Base-by-base conservation (phyloP, 192 early-diverging fungal species). In the Entomortierella lignicola region DNA sequence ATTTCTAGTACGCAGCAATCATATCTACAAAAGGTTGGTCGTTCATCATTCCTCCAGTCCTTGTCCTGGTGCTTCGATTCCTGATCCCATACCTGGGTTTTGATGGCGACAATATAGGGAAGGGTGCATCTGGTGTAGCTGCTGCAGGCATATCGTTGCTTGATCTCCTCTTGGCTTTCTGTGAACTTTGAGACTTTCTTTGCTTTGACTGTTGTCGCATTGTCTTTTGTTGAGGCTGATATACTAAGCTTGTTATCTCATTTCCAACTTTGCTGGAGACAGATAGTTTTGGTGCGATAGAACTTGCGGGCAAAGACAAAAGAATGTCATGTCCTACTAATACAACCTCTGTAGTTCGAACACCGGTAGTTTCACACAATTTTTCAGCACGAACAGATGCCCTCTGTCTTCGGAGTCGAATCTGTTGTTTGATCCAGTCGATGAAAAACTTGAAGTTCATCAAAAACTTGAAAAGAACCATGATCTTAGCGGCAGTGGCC, bases 371-470 rank as follows among this genome's bases (percentile, higher is more conserved):
- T 6, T 51, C 41, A 17, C 13, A 20, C 34, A 37, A 7, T 8
- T 4, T 44, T 20, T 12, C 18, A 34, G 29, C 15, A 15, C 5
- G 20, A 12, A 15, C 15, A 32, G 17, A 32, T 15, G 12, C 20
- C 18, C 26, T 29, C 39, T 37, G 20, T 41, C 42, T 13, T 30
- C 42, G 20, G 27, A 74, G 63, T 11, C 63, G 44, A 29, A 37
- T 74, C 20, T 74, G 72, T 29, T 74, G 72, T 20, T 43, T 60
- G 50, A 74, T 54, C 72, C 63, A 74, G 18, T 66, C 72, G 13
- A 53, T 26, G 0, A 74, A 34, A 51, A 74, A 74, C 57, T 66
- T 66, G 39, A 60, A 31, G 39, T 74, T 51, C 63, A 74, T 60
- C 27, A 30, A 13, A 21, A 57, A 66, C 51, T 74, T 74, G 56